These are phyloP conservation scores for Suillus hirtellus DNA, from an alignment of 768 basidiomycete species.

Conservation along the genomic window DNA sequence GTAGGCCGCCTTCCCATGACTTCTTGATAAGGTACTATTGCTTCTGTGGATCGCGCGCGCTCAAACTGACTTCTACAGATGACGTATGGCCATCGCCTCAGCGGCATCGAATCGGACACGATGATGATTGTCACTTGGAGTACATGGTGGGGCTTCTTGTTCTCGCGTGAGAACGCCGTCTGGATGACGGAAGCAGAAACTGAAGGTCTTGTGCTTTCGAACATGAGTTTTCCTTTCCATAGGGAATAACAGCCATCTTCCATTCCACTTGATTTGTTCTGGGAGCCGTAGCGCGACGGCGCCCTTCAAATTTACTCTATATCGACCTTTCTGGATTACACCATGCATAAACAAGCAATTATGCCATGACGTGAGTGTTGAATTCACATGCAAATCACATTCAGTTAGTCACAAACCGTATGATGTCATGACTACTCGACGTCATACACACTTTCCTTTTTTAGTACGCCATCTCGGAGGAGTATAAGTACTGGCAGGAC, in stretches of 20 bases:
- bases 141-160: background rate
- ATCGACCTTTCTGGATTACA: too few relatives aligned
- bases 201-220: background rate
- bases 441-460: conserved; percentile 34
- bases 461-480: conserved; percentile 18
- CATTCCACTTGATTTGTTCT: background rate
- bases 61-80: background rate
- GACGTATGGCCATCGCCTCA: background rate
- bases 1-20: background rate
- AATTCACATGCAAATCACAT: background rate
- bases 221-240: background rate
- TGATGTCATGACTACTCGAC: conserved; percentile 30
- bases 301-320: background rate
- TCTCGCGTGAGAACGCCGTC: background rate
- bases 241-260: background rate
- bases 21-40: background rate
- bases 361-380: too few relatives aligned
- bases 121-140: background rate
- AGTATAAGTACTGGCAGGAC: conserved; percentile 27
- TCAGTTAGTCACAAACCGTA: conserved; percentile 1
- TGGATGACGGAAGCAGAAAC: background rate
- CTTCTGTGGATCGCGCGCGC: background rate
- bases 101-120: background rate
- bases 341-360: too few relatives aligned
- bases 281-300: background rate